Evolutionary conservation across 345 rosid genomes (phyloP).

Genomic region (Pseudoturritis turrita): DNA sequence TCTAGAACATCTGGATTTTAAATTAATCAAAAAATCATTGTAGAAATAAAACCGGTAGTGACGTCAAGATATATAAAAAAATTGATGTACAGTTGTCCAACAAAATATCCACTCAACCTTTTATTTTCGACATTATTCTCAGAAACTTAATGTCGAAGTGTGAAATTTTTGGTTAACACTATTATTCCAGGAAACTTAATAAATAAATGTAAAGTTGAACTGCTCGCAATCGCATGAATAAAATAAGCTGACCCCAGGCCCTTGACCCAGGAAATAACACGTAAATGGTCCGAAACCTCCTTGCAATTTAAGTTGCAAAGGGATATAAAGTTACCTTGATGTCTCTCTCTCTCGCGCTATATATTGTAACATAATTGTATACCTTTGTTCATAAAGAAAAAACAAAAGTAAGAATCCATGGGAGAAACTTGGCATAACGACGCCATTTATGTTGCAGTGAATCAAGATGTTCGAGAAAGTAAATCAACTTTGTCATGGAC

Average conservation of each 20-base stretch:
- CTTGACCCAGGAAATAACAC: slow-evolving; percentile 4
- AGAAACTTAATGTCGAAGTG: background rate
- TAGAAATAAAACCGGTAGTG: background rate
- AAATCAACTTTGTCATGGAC: slow-evolving; percentile 49
- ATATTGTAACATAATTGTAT: background rate
- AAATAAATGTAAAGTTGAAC: slow-evolving; percentile 5
- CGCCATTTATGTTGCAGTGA: slow-evolving; percentile 56
- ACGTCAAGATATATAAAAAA: background rate
- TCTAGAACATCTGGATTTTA: background rate
- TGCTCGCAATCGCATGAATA: background rate
- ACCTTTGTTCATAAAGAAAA: background rate
- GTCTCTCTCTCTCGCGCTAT: background rate
- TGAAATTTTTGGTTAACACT: background rate
- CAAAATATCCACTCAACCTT: background rate
- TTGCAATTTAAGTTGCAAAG: background rate
- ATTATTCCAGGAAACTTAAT: slow-evolving; percentile 7
- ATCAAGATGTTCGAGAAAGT: slow-evolving; percentile 39
- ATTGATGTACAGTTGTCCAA: background rate
- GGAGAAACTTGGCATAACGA: slow-evolving; percentile 18
- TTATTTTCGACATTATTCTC: background rate
- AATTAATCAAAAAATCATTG: background rate
- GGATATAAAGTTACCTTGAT: background rate
- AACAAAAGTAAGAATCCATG: slow-evolving; percentile 9
- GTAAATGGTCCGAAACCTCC: slow-evolving; percentile 19
- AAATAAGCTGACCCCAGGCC: slow-evolving; percentile 9